Evolutionary conservation across 2,329 filamentous ascomycete genomes (phyloP).

Genomic region (Drechslera avenae): DNA sequence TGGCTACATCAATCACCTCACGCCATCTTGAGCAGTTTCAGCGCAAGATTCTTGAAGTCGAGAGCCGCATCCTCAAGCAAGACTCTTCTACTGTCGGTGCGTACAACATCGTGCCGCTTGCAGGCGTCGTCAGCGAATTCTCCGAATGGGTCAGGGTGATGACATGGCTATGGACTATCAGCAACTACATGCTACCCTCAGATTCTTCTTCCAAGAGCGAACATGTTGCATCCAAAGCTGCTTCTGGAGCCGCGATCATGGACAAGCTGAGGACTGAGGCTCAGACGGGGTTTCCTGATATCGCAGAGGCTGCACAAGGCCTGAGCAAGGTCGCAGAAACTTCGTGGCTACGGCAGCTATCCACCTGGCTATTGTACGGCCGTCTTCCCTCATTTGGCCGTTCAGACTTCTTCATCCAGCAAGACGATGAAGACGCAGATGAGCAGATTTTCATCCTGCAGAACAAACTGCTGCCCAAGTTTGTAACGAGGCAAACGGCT

Average conservation of each 20-base stretch:
- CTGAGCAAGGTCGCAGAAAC: conserved; percentile 80
- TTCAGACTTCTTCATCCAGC: conserved; percentile 81
- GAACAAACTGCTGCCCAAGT: conserved; percentile 70
- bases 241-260: conserved; percentile 75
- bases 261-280: conserved; percentile 75
- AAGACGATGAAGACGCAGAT: conserved; percentile 41
- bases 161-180: conserved; percentile 82
- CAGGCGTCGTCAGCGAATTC: conserved; percentile 81
- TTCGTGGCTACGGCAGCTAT: conserved; percentile 88
- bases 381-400: conserved; percentile 76
- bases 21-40: conserved; percentile 82
- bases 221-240: conserved; percentile 38
- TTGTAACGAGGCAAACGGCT: conserved; percentile 75
- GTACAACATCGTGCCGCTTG: conserved; percentile 91
- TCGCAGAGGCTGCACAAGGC: conserved; percentile 75
- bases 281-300: conserved; percentile 86
- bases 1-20: conserved; percentile 76
- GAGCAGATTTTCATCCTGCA: conserved; percentile 38
- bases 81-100: conserved; percentile 84
- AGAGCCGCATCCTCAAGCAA: conserved; percentile 74
- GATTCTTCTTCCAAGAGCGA: conserved; percentile 21
- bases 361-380: conserved; percentile 90
- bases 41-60: conserved; percentile 81
- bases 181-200: conserved; percentile 67
- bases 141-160: conserved; percentile 83